A percentile compares a stretch with the other conserved stretches of the same genome.
Conservation (phyloP, 2,329 filamentous ascomycete genomes). For the Clonostachys byssicola region DNA sequence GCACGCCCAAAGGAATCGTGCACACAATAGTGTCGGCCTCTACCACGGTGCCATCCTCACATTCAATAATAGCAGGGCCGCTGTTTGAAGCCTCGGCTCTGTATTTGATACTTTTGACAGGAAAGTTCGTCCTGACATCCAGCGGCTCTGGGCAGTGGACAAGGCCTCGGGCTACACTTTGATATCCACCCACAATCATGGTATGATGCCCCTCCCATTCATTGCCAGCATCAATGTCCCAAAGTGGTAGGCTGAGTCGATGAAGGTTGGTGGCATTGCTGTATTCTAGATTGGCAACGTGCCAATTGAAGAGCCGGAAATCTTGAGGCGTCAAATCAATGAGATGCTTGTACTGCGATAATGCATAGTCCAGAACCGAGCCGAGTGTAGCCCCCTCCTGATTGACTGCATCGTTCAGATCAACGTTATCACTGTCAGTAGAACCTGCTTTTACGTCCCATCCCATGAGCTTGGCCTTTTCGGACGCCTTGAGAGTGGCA, state of each 20-base stretch:
- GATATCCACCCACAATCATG: conserved; percentile 91
- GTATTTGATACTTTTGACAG: conserved; percentile 68
- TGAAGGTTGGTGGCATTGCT: conserved; percentile 89
- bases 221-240: conserved; percentile 97
- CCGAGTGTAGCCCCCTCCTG: conserved; percentile 72
- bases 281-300: conserved; percentile 96
- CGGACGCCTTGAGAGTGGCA: conserved; percentile 67
- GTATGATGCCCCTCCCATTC: conserved; percentile 95
- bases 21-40: conserved; percentile 90
- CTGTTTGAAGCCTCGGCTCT: conserved; percentile 39
- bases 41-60: conserved; percentile 70
- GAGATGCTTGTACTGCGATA: conserved; percentile 79
- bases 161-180: conserved; percentile 84
- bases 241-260: conserved; percentile 81
- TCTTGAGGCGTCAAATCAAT: conserved; percentile 83
- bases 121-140: conserved; percentile 69
- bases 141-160: conserved; percentile 73
- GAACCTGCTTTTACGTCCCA: conserved; percentile 70
- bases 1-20: conserved; percentile 83
- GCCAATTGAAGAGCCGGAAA: conserved; percentile 92
- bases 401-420: conserved; percentile 63
- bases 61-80: conserved; percentile 60
- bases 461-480: conserved; percentile 76
- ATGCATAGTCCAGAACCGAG: conserved; percentile 87
- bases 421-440: conserved; percentile 60